Percentiles rank a stretch among this genome's conserved stretches.
These are phyloP conservation scores for Pelagophyceae sp. DNA, from an alignment of 352 stramenopile genomes.

Conservation along the genomic window DNA sequence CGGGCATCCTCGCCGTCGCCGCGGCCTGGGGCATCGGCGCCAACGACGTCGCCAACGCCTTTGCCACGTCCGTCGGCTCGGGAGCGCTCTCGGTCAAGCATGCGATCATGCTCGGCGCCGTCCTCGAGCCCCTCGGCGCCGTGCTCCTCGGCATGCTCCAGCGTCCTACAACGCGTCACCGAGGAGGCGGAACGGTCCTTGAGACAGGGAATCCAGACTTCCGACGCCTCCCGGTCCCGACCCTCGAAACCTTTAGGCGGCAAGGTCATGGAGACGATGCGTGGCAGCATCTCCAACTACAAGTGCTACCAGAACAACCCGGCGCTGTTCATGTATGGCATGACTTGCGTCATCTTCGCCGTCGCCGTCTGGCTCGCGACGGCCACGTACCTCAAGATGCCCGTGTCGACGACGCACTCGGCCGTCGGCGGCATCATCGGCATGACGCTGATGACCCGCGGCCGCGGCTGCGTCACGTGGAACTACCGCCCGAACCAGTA, in stretches of 20 bases:
- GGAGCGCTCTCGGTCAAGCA: slow-evolving; percentile 60
- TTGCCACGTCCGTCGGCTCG: slow-evolving; percentile 61
- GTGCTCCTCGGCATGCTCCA: slow-evolving; percentile 61
- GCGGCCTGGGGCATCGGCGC: slow-evolving; percentile 51
- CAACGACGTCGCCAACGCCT: slow-evolving; percentile 74
- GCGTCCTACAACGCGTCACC: too few relatives aligned
- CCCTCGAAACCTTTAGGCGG: too few relatives aligned
- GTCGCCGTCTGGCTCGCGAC: slow-evolving; percentile 51
- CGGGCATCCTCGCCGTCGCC: slow-evolving; percentile 41
- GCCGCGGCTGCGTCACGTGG: slow-evolving; percentile 44
- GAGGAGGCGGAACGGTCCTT: too few relatives aligned
- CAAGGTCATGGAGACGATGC: slow-evolving; percentile 61
- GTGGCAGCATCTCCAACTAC: slow-evolving; percentile 51
- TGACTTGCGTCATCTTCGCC: slow-evolving; percentile 50
- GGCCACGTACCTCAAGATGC: too few relatives aligned
- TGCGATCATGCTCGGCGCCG: slow-evolving; percentile 54
- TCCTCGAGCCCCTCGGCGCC: slow-evolving; percentile 68
- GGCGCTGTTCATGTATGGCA: slow-evolving; percentile 56
- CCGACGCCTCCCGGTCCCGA: too few relatives aligned
- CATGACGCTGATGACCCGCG: slow-evolving; percentile 42
- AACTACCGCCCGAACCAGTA: slow-evolving; percentile 25
- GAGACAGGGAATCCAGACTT: too few relatives aligned
- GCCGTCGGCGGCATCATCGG: too few relatives aligned
- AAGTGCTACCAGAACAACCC: too few relatives aligned
- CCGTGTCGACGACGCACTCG: too few relatives aligned